Evolutionary conservation across 495 filamentous ascomycete species (phyloP).

Genomic region (Delitschia confertaspora): DNA sequence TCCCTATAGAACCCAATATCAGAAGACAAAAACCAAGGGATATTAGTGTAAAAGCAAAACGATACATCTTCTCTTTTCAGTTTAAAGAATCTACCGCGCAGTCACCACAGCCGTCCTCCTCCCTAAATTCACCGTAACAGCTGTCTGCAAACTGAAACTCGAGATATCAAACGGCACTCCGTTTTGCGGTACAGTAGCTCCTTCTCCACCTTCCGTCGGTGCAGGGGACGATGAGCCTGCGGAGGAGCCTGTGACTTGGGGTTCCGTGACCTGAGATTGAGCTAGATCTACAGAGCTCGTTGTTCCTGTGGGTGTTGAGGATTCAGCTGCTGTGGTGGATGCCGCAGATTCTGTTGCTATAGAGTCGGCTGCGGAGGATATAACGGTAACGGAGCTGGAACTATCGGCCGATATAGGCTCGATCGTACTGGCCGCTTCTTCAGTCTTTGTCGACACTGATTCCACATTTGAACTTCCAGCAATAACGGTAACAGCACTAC

Average conservation of each 20-base stretch:
- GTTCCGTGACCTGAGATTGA: slow-evolving; percentile 1
- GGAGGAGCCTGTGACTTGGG: not conserved
- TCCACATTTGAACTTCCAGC: not conserved
- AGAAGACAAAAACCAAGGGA: too few relatives aligned
- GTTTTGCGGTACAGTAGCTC: not conserved
- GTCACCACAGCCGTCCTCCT: not conserved
- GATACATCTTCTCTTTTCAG: too few relatives aligned
- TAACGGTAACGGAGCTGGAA: not conserved
- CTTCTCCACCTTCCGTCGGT: too few relatives aligned
- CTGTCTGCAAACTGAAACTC: slow-evolving; percentile 20
- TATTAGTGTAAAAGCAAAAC: too few relatives aligned
- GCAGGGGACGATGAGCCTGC: not conserved
- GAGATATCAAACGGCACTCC: slow-evolving; percentile 21
- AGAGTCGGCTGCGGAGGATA: not conserved
- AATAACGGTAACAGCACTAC: not conserved
- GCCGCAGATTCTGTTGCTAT: not conserved
- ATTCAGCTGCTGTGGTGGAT: not conserved
- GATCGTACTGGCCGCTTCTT: not conserved
- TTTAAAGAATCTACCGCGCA: too few relatives aligned
- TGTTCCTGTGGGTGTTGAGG: not conserved
- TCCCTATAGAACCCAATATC: too few relatives aligned
- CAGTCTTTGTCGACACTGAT: not conserved
- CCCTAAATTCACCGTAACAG: slow-evolving; percentile 20
- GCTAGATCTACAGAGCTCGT: not conserved
- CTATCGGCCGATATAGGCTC: not conserved